These are phyloP conservation scores for Lasiosphaeria hispida DNA, from an alignment of 495 filamentous ascomycete species.

Conservation along the genomic window DNA sequence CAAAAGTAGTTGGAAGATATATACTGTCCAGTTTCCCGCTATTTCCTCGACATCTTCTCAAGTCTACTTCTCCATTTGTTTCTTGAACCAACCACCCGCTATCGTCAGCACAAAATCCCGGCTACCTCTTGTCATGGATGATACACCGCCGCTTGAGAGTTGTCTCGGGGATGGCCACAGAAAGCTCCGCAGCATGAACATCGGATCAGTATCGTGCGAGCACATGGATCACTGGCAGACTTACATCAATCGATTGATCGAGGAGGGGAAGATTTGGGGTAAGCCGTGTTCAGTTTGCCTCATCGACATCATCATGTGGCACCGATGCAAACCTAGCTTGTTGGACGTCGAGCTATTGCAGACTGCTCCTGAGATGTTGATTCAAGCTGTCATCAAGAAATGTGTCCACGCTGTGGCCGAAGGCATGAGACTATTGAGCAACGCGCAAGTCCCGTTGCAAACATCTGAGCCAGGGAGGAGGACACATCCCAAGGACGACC, in stretches of 20 bases:
- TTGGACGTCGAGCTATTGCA: slow-evolving; percentile 6
- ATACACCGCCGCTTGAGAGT: too few relatives aligned
- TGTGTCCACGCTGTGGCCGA: slow-evolving; percentile 9
- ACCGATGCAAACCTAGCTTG: slow-evolving; percentile 2
- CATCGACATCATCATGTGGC: slow-evolving; percentile 4
- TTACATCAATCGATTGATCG: slow-evolving; percentile 21
- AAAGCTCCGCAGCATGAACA: background rate
- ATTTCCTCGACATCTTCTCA: too few relatives aligned
- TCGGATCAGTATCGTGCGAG: slow-evolving; percentile 15
- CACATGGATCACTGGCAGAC: slow-evolving; percentile 19
- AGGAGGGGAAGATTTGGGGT: slow-evolving; percentile 4
- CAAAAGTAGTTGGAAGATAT: too few relatives aligned
- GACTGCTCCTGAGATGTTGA: background rate
- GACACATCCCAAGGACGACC: too few relatives aligned
- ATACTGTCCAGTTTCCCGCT: too few relatives aligned
- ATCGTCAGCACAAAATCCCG: background rate
- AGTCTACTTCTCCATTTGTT: too few relatives aligned
- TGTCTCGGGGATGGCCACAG: background rate
- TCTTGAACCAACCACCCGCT: too few relatives aligned
- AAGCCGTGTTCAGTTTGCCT: background rate
- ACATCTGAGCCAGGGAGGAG: too few relatives aligned
- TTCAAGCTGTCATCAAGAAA: background rate
- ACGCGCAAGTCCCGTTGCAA: too few relatives aligned
- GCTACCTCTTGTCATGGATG: background rate
- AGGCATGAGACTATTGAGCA: background rate